phyloP scores from a whole-genome alignment of 768 basidiomycete species.

The Boletellus sp. region DNA sequence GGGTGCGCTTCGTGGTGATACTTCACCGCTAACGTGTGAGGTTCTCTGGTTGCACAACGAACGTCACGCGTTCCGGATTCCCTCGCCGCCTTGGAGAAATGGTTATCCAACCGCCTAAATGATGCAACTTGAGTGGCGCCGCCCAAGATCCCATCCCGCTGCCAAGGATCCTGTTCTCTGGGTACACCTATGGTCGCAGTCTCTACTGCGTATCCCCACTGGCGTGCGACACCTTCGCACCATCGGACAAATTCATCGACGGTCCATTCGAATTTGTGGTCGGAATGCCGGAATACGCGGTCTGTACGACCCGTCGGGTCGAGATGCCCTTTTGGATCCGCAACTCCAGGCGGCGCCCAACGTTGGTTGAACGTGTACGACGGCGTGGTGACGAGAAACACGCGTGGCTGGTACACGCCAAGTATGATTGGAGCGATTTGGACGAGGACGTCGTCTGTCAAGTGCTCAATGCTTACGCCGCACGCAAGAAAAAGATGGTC shows the following conservation, averaged over 20 bases:
- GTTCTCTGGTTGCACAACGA: constrained; percentile 6
- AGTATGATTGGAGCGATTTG: constrained; percentile 69
- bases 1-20: constrained; percentile 53
- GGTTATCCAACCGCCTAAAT: constrained; percentile 50
- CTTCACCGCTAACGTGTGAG: constrained; percentile 47
- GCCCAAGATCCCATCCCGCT: constrained; percentile 58
- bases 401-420: constrained; percentile 70
- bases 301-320: constrained; percentile 77
- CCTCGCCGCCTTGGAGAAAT: constrained; percentile 32
- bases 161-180: constrained; percentile 63
- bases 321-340: constrained; percentile 46
- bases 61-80: constrained; percentile 6
- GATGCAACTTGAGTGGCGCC: constrained; percentile 66
- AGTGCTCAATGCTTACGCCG: constrained; percentile 69
- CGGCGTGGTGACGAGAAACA: constrained; percentile 80
- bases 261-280: constrained; percentile 93
- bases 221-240: constrained; percentile 51
- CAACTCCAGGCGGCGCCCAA: constrained; percentile 55
- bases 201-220: constrained; percentile 73
- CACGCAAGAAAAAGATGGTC: background rate
- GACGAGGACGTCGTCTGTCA: constrained; percentile 53
- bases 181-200: constrained; percentile 57
- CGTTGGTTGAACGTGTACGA: constrained; percentile 80
- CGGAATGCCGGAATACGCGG: constrained; percentile 73
- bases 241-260: constrained; percentile 63